A percentile compares a stretch with the other conserved stretches of the same genome.
phyloP scores from a whole-genome alignment of 441 rosid genomes.

The Mallotus japonicus region DNA sequence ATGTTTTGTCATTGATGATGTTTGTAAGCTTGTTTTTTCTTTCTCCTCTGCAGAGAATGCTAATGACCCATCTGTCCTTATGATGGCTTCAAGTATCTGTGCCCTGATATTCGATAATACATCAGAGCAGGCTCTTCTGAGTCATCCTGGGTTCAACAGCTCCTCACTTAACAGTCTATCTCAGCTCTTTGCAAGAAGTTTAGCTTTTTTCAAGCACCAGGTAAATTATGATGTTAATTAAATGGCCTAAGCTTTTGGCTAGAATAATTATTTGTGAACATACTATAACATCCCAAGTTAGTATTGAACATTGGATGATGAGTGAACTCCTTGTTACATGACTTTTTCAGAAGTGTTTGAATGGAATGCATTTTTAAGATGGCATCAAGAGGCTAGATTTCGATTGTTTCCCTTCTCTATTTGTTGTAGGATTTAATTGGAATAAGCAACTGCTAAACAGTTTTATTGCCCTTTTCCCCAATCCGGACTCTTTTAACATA shows the following conservation, averaged over 20 bases:
- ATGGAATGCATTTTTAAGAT: neutral
- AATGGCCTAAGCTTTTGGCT: neutral
- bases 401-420: neutral
- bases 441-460: neutral
- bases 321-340: neutral
- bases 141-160: slow-evolving; percentile 42
- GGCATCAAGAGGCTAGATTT: neutral
- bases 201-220: slow-evolving; percentile 54
- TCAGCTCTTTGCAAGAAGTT: slow-evolving; percentile 55
- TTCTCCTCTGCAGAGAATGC: slow-evolving; percentile 37
- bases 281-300: neutral
- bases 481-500: neutral
- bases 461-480: no score
- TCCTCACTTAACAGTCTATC: slow-evolving; percentile 42
- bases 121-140: slow-evolving; percentile 69
- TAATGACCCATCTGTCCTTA: slow-evolving; percentile 41
- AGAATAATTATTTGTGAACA: neutral
- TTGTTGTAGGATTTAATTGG: neutral
- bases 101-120: slow-evolving; percentile 59
- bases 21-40: slow-evolving; percentile 9
- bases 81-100: slow-evolving; percentile 85
- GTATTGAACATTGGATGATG: neutral
- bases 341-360: neutral
- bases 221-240: slow-evolving; percentile 31
- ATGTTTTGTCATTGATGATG: neutral